Conservation (phyloP, 1,139 yeast genomes). For the Candida sp. region DNA sequence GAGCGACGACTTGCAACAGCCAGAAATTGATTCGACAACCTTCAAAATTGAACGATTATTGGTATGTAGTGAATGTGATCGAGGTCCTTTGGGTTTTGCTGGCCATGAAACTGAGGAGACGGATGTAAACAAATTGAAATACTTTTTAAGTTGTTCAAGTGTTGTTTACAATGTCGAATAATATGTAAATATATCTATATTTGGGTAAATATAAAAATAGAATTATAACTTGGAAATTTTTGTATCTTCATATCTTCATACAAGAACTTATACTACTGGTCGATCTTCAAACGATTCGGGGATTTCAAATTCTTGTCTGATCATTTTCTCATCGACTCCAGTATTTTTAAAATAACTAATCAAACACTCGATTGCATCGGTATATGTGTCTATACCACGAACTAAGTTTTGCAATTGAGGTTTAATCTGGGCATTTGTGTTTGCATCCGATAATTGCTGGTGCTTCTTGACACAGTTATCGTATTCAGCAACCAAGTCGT, state of each 20-base stretch:
- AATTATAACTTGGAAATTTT: too few species aligned
- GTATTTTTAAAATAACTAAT: not conserved
- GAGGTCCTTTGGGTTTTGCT: conserved; percentile 72
- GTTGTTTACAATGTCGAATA: conserved; percentile 29
- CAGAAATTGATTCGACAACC: conserved; percentile 14
- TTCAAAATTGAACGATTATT: conserved; percentile 47
- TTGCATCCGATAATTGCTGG: not conserved
- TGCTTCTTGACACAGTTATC: not conserved
- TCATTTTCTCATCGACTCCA: not conserved
- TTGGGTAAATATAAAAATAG: not conserved
- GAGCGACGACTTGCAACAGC: conserved; percentile 19
- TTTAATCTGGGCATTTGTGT: not conserved
- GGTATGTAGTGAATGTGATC: conserved; percentile 72
- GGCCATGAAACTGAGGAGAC: conserved; percentile 28
- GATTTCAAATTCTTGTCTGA: not conserved
- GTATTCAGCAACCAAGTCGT: not conserved
- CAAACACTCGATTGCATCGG: not conserved
- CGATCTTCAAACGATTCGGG: not conserved
- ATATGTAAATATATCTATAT: not conserved
- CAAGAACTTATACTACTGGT: not conserved
- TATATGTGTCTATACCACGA: not conserved
- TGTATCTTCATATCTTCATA: not conserved
- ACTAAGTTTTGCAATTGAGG: not conserved
- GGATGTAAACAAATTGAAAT: conserved; percentile 36
- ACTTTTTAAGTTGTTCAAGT: conserved; percentile 43